phyloP scores from a whole-genome alignment of 2,329 filamentous ascomycete genomes.

The Fusarium redolens region DNA sequence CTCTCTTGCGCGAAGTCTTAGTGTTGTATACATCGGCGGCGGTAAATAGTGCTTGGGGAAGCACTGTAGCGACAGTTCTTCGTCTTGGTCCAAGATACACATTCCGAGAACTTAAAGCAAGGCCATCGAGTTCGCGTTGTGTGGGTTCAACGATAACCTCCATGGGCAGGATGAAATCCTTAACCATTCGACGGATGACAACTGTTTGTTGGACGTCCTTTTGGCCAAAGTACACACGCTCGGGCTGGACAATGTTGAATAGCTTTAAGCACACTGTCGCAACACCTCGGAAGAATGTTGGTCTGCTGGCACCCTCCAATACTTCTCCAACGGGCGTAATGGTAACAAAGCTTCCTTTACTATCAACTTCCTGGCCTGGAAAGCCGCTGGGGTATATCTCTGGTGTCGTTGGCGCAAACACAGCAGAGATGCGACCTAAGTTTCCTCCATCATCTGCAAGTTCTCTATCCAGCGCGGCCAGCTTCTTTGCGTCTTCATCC shows the following conservation, averaged over 20 bases:
- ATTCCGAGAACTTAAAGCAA: conserved; percentile 93
- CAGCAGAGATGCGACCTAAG: conserved; percentile 77
- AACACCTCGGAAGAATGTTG: conserved; percentile 96
- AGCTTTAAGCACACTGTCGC: conserved; percentile 94
- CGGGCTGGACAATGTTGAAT: conserved; percentile 65
- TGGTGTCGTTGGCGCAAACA: conserved; percentile 85
- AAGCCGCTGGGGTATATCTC: conserved; percentile 90
- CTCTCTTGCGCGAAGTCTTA: conserved; percentile 63
- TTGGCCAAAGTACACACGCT: conserved; percentile 90
- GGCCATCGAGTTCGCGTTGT: conserved; percentile 79
- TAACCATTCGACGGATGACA: conserved; percentile 85
- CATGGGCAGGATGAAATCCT: conserved; percentile 85
- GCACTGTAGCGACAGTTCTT: conserved; percentile 76
- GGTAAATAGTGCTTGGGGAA: conserved; percentile 75
- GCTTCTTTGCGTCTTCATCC: conserved; percentile 76
- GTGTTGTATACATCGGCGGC: conserved; percentile 75
- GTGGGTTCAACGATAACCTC: conserved; percentile 81
- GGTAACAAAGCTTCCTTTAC: conserved; percentile 88
- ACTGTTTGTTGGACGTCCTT: conserved; percentile 98
- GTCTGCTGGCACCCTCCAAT: conserved; percentile 85
- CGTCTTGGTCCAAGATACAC: conserved; percentile 87
- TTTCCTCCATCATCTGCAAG: conserved; percentile 71
- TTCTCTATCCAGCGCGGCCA: conserved; percentile 77
- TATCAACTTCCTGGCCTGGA: conserved; percentile 77
- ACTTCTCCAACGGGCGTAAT: conserved; percentile 86